Percentiles rank a stretch among this genome's conserved stretches.
Evolutionary conservation across 257 asterid genomes (phyloP).

Genomic region (Anisodus tanguticus): DNA sequence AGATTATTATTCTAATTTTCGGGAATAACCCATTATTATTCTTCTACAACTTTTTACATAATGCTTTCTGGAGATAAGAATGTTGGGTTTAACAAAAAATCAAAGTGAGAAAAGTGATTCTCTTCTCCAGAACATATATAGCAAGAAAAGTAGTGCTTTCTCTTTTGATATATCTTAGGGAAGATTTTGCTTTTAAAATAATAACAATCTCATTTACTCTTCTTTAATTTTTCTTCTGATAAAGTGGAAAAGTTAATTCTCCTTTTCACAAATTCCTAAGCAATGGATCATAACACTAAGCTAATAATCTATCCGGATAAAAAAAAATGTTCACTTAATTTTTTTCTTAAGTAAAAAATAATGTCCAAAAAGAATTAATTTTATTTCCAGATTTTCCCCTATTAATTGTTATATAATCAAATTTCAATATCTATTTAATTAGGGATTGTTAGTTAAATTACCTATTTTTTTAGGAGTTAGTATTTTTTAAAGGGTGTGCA

Average conservation of each 20-base stretch:
- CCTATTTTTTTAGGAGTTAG: no score
- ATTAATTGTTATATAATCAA: no score
- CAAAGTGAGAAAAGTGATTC: slow-evolving; percentile 44
- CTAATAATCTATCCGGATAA: no score
- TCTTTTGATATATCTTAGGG: not conserved
- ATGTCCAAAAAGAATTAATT: no score
- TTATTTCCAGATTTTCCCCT: no score
- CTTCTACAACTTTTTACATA: slow-evolving; percentile 44
- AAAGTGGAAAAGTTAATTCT: slow-evolving; percentile 41
- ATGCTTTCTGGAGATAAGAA: slow-evolving; percentile 68
- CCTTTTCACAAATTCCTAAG: slow-evolving; percentile 37
- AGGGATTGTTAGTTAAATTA: no score
- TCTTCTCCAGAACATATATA: slow-evolving; percentile 55
- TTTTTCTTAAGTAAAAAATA: no score
- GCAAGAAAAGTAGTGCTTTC: slow-evolving; percentile 60
- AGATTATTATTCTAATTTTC: not conserved
- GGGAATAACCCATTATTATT: slow-evolving; percentile 31
- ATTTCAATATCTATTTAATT: no score
- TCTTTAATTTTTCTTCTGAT: slow-evolving; percentile 17
- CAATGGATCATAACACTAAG: slow-evolving; percentile 27
- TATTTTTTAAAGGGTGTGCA: no score
- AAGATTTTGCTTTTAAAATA: slow-evolving; percentile 36
- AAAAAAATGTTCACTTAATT: no score
- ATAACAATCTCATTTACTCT: slow-evolving; percentile 33
- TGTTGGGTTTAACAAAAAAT: slow-evolving; percentile 56